Evolutionary conservation across 2,329 filamentous ascomycete species (phyloP), one percentile per base, ranked within the genome.

Genomic region (Colletotrichum musae): DNA sequence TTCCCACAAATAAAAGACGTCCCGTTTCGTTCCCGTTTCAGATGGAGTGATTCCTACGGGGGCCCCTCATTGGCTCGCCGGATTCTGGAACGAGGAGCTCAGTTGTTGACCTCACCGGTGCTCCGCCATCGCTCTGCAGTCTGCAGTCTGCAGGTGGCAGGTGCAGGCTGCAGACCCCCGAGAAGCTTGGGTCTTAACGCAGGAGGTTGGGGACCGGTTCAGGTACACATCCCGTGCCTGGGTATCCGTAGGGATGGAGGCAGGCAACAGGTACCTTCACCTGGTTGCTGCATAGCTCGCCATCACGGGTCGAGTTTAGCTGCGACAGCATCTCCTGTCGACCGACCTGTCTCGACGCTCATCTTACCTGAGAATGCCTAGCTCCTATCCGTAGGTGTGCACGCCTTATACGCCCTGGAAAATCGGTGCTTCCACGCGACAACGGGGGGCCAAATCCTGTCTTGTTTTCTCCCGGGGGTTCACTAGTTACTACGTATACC

Each of bases 21-120:
- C 18, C 51, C 56, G 67, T 70, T 70, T 70, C 67, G 63, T 32
- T 43, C 36, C 51, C 39, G 67, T 70, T 67, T 70, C 67, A 70
- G 63, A 61, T 66, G 56, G 52, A 70, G 62, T 66, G 57, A 50
- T 43, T 32, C 24, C 24, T 39, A 47, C 51, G 50, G 51, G 41
- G 45, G 28, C 15, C 4, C 43, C 26, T 47, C 63, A 67, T 70
- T 70, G 67, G 67, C n/a, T 43, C 45, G 63, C 51, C 41, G 56
- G 56, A 70, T 61, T 56, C 63, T 61, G 62, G 67, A 67, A 61
- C 62, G 39, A 51, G 56, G 51, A 64, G 53, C 47, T 64, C 52
- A 48, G 3, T 24, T 24, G 21, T 24, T 24, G 50, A 64, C 53
- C 47, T 64, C 52, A 48, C 59, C 58, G 64, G 58, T 67, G 58